phyloP scores from a whole-genome alignment of 768 basidiomycete species.

The Lactifluus pinguis region DNA sequence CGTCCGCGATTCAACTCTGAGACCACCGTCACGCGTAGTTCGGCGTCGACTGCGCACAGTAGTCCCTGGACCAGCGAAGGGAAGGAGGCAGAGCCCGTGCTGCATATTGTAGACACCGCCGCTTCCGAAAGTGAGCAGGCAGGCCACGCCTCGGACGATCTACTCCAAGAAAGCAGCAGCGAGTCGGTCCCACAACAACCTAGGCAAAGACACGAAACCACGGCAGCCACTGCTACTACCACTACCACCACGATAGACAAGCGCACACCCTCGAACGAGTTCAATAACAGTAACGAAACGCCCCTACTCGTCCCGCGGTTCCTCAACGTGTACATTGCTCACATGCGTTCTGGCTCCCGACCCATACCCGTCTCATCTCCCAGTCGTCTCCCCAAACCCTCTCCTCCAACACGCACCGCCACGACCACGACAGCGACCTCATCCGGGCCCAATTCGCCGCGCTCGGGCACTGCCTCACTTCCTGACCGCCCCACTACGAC shows the following conservation, averaged over 20 bases:
- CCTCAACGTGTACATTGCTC: neutral
- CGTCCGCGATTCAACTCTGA: no score
- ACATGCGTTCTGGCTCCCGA: conserved; percentile 5
- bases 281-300: neutral
- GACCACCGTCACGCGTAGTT: no score
- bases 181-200: neutral
- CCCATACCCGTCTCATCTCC: neutral
- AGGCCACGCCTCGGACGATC: neutral
- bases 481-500: neutral
- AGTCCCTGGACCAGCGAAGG: neutral
- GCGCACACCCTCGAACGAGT: neutral
- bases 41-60: neutral
- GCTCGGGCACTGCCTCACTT: no score
- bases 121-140: neutral
- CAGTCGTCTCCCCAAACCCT: neutral
- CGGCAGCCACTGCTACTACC: no score
- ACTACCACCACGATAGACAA: no score
- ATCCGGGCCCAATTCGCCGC: neutral
- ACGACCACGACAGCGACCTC: neutral
- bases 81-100: neutral
- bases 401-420: neutral
- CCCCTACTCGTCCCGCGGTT: neutral
- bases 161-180: neutral
- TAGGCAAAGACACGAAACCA: neutral
- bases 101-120: neutral